Evolutionary conservation across 495 filamentous ascomycete species (phyloP).

Genomic region (Cairneyella variabilis): DNA sequence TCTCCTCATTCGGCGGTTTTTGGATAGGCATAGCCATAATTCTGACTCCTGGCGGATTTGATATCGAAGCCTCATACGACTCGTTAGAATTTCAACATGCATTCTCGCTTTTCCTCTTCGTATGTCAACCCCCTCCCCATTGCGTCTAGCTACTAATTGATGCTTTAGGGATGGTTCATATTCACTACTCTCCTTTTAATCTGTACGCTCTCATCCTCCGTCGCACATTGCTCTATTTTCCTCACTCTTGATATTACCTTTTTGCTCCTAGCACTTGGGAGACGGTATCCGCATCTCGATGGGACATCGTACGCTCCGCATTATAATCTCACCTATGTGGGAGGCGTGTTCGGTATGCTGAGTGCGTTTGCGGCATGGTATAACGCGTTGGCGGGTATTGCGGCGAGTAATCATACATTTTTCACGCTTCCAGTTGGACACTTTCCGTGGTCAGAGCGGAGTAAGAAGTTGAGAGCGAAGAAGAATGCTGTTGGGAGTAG

Average conservation of each 20-base stretch:
- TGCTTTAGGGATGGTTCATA: constrained; percentile 74
- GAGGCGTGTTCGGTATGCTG: constrained; percentile 80
- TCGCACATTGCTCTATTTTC: constrained; percentile 96
- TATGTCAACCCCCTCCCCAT: constrained; percentile 54
- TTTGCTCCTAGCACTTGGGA: constrained; percentile 75
- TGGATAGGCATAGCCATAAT: constrained; percentile 90
- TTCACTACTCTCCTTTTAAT: constrained; percentile 86
- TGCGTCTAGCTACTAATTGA: neutral
- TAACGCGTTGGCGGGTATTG: constrained; percentile 92
- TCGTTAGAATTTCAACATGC: constrained; percentile 13
- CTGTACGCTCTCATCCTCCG: constrained; percentile 86
- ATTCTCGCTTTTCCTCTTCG: constrained; percentile 4
- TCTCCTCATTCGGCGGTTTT: constrained; percentile 96
- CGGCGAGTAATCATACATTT: constrained; percentile 14
- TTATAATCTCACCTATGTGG: constrained; percentile 45
- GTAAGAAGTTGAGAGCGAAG: neutral
- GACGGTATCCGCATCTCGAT: neutral
- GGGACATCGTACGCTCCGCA: neutral
- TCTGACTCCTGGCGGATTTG: constrained; percentile 72
- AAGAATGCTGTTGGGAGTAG: too few species aligned
- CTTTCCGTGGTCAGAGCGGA: constrained; percentile 14
- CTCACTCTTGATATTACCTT: constrained; percentile 89
- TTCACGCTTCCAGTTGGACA: constrained; percentile 11
- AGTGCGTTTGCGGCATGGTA: constrained; percentile 93
- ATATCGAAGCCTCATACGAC: constrained; percentile 48